These are phyloP conservation scores for Kwoniella sp. DNA, from an alignment of 768 basidiomycete genomes.

Conservation along the genomic window DNA sequence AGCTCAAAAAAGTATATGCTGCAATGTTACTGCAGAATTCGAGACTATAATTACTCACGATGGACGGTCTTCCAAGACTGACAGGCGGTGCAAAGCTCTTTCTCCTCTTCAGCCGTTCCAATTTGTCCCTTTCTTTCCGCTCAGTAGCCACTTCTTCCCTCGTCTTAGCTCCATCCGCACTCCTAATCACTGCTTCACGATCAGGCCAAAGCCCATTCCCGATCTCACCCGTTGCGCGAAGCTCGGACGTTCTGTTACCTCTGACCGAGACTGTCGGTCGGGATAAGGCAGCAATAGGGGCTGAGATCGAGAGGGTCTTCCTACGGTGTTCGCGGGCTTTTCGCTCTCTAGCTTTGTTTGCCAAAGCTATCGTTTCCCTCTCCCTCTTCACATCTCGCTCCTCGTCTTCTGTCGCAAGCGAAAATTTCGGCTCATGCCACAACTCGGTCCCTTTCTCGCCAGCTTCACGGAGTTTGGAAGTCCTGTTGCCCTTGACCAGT, in stretches of 20 bases:
- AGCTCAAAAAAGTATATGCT: neutral
- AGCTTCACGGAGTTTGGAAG: conserved; percentile 4
- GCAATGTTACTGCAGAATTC: neutral
- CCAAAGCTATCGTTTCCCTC: neutral
- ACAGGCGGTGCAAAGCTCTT: conserved; percentile 30
- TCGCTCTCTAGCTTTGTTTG: neutral
- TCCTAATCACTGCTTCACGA: neutral
- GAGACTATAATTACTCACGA: conserved; percentile 26
- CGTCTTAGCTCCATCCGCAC: neutral
- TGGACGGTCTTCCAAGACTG: conserved; percentile 32
- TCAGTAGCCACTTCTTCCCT: conserved; percentile 13
- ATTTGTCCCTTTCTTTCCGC: conserved; percentile 16
- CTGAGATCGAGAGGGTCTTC: neutral
- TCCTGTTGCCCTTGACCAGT: conserved; percentile 6
- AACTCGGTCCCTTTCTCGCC: conserved; percentile 4
- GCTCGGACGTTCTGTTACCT: neutral
- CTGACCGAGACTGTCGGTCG: neutral
- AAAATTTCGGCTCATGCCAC: conserved; percentile 3
- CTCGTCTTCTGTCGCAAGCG: neutral
- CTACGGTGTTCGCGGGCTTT: neutral
- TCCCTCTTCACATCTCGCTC: neutral
- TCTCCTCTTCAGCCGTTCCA: conserved; percentile 21
- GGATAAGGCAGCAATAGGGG: neutral
- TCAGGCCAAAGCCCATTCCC: neutral
- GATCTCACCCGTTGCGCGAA: neutral